Conservation (phyloP, 441 rosid genomes). For the Gossypium davidsonii region DNA sequence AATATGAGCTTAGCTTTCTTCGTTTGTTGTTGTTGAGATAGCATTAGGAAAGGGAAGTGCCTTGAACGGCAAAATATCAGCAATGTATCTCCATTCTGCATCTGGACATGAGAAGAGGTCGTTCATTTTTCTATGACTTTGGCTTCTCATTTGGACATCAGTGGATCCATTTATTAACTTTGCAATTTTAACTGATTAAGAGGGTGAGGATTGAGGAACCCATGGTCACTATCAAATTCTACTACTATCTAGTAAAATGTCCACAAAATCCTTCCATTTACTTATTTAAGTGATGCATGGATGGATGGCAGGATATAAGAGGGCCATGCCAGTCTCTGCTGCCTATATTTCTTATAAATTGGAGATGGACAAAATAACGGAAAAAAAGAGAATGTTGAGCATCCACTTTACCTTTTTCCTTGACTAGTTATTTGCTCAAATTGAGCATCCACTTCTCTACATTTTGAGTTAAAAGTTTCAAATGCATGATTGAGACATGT, state of each 20-base stretch:
- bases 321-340: background rate
- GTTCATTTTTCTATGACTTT: background rate
- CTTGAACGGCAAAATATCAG: background rate
- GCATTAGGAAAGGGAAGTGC: background rate
- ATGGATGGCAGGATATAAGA: background rate
- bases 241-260: background rate
- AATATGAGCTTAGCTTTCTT: background rate
- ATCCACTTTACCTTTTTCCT: background rate
- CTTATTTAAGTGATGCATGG: background rate
- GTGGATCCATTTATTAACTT: background rate
- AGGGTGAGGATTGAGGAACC: background rate
- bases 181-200: background rate
- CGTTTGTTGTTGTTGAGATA: background rate
- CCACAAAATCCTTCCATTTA: background rate
- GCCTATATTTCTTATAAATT: background rate
- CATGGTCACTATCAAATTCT: background rate
- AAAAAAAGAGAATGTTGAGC: background rate
- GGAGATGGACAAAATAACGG: background rate
- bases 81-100: background rate
- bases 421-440: background rate
- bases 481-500: background rate
- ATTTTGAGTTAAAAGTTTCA: background rate
- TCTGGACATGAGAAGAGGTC: background rate
- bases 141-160: too few relatives aligned
- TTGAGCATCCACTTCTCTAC: background rate